Conservation (phyloP, 2,329 filamentous ascomycete genomes). For the Venturia nashicola region DNA sequence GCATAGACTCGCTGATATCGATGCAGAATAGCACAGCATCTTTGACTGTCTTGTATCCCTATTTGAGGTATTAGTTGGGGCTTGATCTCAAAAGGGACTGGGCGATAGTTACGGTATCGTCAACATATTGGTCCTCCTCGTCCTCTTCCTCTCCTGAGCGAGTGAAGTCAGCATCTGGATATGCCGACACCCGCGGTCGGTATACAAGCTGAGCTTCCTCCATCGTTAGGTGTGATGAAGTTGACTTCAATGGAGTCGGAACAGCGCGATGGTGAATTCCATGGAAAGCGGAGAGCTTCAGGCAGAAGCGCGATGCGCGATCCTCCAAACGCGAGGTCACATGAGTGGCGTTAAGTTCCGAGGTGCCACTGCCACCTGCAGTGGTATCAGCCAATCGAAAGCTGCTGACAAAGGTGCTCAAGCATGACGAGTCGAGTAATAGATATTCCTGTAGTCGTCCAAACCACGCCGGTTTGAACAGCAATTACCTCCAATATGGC, state of each 20-base stretch:
- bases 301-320: background rate
- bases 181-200: background rate
- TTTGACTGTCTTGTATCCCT: slow-evolving; percentile 86
- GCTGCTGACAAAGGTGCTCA: background rate
- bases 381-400: background rate
- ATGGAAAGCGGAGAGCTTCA: background rate
- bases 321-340: background rate
- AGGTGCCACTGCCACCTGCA: no score
- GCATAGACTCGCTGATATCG: slow-evolving; percentile 79
- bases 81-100: background rate
- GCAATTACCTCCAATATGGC: slow-evolving; percentile 28
- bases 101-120: slow-evolving; percentile 43
- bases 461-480: background rate
- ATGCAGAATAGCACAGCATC: slow-evolving; percentile 98
- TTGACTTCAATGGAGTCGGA: slow-evolving; percentile 14
- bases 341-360: background rate
- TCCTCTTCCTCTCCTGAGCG: slow-evolving; percentile 45
- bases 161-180: background rate
- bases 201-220: background rate
- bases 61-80: background rate
- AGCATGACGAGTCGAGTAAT: background rate
- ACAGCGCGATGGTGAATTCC: background rate
- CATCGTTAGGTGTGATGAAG: slow-evolving; percentile 21
- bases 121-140: slow-evolving; percentile 56
- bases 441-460: background rate